Evolutionary conservation across 192 early-diverging fungal species (phyloP).

Genomic region (Spizellomyces sp.): DNA sequence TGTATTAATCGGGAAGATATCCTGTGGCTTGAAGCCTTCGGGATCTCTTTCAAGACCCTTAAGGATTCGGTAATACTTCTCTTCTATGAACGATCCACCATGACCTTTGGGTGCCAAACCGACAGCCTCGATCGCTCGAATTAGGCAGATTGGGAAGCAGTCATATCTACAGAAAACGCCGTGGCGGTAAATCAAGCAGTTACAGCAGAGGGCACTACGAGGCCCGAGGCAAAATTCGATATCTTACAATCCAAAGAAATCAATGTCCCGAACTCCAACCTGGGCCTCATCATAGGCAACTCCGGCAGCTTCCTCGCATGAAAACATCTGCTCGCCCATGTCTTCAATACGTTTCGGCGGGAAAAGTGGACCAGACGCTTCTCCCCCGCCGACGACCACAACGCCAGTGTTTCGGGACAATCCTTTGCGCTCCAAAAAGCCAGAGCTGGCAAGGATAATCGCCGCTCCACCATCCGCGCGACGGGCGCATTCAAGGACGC

Average conservation of each 20-base stretch:
- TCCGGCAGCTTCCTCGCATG: conserved; percentile 45
- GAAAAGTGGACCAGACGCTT: conserved; percentile 47
- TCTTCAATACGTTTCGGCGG: conserved; percentile 33
- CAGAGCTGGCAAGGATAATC: conserved; percentile 37
- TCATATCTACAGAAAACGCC: conserved; percentile 28
- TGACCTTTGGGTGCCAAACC: conserved; percentile 47
- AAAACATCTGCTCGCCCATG: conserved; percentile 44
- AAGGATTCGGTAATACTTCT: conserved; percentile 42
- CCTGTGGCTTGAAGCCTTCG: conserved; percentile 39
- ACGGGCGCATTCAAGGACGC: conserved; percentile 45
- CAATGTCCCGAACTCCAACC: conserved; percentile 45
- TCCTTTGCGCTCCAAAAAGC: conserved; percentile 38
- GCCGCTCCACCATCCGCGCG: conserved; percentile 47
- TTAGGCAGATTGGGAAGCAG: conserved; percentile 52
- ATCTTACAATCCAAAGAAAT: conserved; percentile 48
- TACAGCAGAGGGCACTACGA: too few relatives aligned
- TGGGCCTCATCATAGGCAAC: conserved; percentile 52
- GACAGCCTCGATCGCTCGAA: conserved; percentile 50
- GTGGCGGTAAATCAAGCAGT: neutral
- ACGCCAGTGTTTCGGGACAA: conserved; percentile 31
- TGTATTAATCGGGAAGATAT: conserved; percentile 49
- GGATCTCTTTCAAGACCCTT: conserved; percentile 21
- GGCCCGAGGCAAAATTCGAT: too few relatives aligned
- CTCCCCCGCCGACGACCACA: conserved; percentile 45
- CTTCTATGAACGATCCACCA: conserved; percentile 43